Base-by-base conservation (phyloP, 345 rosid species). In the Eucalyptus cloeziana region DNA sequence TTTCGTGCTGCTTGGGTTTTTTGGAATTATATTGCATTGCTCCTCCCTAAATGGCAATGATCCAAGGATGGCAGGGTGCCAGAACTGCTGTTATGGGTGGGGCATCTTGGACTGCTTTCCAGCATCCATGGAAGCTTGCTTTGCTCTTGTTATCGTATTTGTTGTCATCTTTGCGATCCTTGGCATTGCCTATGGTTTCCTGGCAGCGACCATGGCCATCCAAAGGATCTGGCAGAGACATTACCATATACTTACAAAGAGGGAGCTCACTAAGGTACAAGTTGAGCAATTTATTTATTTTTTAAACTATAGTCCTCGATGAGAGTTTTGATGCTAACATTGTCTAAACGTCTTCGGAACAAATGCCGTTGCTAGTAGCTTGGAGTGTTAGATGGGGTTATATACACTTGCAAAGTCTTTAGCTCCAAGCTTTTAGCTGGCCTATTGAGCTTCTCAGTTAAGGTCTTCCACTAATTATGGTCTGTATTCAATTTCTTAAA, bases 1-100 rank as follows among this genome's bases (percentile, higher is more conserved):
- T 95, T 98, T 98, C 86, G 98, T 96, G 90, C 92, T 98, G 90
- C 95, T 94, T 90, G 99, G 99, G 24, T 94, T 98, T 94, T 95
- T 96, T 27, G 98, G 99, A 60, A 94, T 97, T 91, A 93, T 98
- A 50, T 90, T 98, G 76, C 99, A 98, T 64, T 98, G 99, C 92
- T 94, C 98, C 69, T 89, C 98, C 90, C 90, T 98, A 87, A 95
- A 95, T 87, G 91, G 92, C 87, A 97, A 94, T 83, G 98, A 98
- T 87, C 97, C 99, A 40, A 92, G 96, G 87, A 97, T 96, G 98
- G 97, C 96, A 87, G 97, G 97, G 80, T 96, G 99, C 92, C 99
- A 96, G 91, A 96, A 96, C 91, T 96, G 99, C 94, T 98, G 98
- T 90, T 98, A 98, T 87, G 99, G 99, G 60, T 96, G 99, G 99